Evolutionary conservation across 1,139 yeast genomes (phyloP).

Genomic region (Nadsonia starkeyi-henricii): DNA sequence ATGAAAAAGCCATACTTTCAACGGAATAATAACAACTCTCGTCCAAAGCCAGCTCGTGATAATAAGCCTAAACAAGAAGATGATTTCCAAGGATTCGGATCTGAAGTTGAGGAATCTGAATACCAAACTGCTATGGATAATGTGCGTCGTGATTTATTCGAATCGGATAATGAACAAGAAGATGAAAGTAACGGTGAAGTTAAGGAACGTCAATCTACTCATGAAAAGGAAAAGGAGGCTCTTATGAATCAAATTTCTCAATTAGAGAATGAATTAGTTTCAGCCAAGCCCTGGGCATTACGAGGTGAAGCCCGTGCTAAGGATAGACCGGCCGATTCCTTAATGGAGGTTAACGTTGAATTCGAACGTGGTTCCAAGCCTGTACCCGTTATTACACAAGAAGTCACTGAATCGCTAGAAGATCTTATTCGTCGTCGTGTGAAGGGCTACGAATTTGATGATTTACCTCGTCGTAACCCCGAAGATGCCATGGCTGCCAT

Average conservation of each 20-base stretch:
- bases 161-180: constrained; percentile 27
- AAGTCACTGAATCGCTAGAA: constrained; percentile 72
- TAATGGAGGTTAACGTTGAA: constrained; percentile 48
- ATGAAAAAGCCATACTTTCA: constrained; percentile 8
- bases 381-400: constrained; percentile 87
- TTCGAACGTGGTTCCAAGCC: constrained; percentile 68
- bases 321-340: constrained; percentile 74
- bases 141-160: constrained; percentile 46
- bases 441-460: constrained; percentile 64
- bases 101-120: constrained; percentile 19
- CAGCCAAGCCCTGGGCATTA: constrained; percentile 87
- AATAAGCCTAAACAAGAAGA: constrained; percentile 13
- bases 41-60: neutral
- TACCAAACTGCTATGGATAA: constrained; percentile 29
- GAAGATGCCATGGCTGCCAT: constrained; percentile 34
- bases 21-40: constrained; percentile 6
- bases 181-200: constrained; percentile 25
- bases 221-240: constrained; percentile 69
- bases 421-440: constrained; percentile 79
- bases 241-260: constrained; percentile 63
- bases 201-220: constrained; percentile 44
- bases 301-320: constrained; percentile 80
- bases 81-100: neutral
- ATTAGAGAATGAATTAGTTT: constrained; percentile 76
- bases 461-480: constrained; percentile 58